A percentile compares a stretch with the other conserved stretches of the same genome.
These are phyloP conservation scores for Coccomyxa sp. DNA, from an alignment of 139 green algal genomes.

Conservation along the genomic window DNA sequence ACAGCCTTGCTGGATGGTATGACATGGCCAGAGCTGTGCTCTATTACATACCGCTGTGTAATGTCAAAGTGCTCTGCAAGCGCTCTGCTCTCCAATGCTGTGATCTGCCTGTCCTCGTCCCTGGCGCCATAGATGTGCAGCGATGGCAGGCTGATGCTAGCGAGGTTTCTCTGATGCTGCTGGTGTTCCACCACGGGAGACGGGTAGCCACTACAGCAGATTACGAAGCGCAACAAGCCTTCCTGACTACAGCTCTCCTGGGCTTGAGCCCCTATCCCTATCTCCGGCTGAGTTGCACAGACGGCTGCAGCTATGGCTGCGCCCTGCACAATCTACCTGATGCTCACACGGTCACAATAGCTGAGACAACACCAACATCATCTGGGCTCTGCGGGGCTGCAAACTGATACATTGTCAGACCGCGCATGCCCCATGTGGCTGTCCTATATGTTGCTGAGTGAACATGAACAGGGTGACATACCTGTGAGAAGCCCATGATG, in stretches of 20 bases:
- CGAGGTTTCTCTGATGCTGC: not conserved
- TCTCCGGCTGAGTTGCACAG: not conserved
- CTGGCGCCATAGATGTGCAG: constrained; percentile 34
- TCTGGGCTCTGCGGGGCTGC: not conserved
- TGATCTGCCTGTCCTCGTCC: constrained; percentile 2
- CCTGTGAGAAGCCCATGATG: constrained; percentile 84
- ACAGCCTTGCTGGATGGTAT: constrained; percentile 23
- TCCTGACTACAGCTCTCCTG: no score
- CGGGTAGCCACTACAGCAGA: constrained; percentile 33
- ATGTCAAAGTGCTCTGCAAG: constrained; percentile 18
- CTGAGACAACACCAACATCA: constrained; percentile 30
- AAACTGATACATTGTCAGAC: not conserved
- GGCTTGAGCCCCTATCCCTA: no score
- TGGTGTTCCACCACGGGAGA: constrained; percentile 11
- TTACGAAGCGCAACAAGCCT: constrained; percentile 26
- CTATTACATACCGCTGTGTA: constrained; percentile 4
- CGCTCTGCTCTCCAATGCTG: not conserved
- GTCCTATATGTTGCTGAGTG: not conserved
- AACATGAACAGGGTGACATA: not conserved
- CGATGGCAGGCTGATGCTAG: constrained; percentile 19
- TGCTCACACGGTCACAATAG: constrained; percentile 29
- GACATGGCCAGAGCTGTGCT: constrained; percentile 25
- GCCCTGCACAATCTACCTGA: constrained; percentile 10
- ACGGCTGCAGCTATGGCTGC: not conserved
- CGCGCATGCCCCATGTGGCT: not conserved